Evolutionary conservation across 345 rosid species (phyloP), one percentile per base, ranked within the genome.

Genomic region (Camelina hispida): DNA sequence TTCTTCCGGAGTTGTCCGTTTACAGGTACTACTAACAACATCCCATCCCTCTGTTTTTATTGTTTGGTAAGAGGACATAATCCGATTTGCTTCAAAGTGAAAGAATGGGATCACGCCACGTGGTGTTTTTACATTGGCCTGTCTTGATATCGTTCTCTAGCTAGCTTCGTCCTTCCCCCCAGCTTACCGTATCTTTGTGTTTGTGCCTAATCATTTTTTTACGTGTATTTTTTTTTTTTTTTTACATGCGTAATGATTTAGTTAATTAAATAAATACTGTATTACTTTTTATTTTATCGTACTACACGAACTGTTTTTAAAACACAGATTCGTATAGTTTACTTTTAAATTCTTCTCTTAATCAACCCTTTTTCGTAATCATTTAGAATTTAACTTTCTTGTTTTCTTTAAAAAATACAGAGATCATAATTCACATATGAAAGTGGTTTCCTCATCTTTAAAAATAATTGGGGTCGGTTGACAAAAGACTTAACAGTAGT

Each of bases 1-100:
- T 52, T 47, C 81, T 74, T 93, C 97, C 23, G 97, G 97, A 50
- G 85, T 93, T 60, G 73, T 91, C 62, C 91, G 98, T 15, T 83
- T 93, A 12, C 91, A 93, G 88, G 97, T 86, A 34, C 37, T 8
- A 34, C 7, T 6, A 80, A 54, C 22, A 11, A 1, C 12, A 54
- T 43, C 9, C 20, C 62, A 9, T 35, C 51, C 43, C 51, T 69
- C 75, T 69, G 44, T 47, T 34, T 52, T n/a, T 7, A 7, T 28
- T 3, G 28, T 38, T 8, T 34, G 9, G 7, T 34, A 34, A 0
- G 2, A 32, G 35, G 10, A 12, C 28, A 28, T 3, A 18, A 51
- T 51, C 50, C 7, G 34, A 59, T 54, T 56, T 43, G 20, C 18
- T 51, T 5, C 18, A n/a, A n/a, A 25, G 68, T 55, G 53, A 63